A percentile compares a stretch with the other conserved stretches of the same genome.
Evolutionary conservation across 2,329 filamentous ascomycete species (phyloP).

Genomic region (Sporothrix phasma): DNA sequence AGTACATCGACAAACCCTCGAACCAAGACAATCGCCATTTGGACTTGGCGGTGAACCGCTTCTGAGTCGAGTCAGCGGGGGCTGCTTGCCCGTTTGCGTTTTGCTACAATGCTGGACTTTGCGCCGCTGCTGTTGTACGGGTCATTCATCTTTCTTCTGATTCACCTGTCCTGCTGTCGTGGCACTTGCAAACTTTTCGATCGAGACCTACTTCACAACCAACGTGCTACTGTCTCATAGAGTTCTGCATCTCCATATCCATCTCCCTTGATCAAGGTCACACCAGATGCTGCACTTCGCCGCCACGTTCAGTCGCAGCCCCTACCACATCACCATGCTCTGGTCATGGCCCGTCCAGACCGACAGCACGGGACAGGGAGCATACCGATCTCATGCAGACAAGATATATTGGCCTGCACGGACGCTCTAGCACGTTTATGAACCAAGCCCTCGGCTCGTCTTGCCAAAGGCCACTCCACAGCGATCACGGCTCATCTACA

Average conservation of each 20-base stretch:
- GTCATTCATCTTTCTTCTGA: too few relatives aligned
- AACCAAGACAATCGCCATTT: not conserved
- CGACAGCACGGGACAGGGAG: not conserved
- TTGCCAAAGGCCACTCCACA: not conserved
- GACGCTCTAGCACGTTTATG: not conserved
- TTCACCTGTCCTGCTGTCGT: not conserved
- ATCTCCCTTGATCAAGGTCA: not conserved
- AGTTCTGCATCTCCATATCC: not conserved
- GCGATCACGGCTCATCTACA: not conserved
- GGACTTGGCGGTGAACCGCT: not conserved
- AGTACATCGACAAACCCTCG: not conserved
- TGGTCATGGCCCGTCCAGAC: not conserved
- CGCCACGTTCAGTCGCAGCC: conserved; percentile 1
- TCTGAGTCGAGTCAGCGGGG: not conserved
- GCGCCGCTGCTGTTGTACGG: too few relatives aligned
- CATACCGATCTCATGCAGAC: not conserved
- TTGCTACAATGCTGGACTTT: not conserved
- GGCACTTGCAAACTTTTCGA: not conserved
- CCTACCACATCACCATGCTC: not conserved
- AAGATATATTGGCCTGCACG: not conserved
- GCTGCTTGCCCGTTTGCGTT: not conserved
- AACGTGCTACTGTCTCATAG: conserved; percentile 1
- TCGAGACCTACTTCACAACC: not conserved
- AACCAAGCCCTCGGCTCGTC: conserved; percentile 2
- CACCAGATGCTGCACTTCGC: conserved; percentile 15